These are phyloP conservation scores for Xylaria sp. DNA, from an alignment of 2,329 filamentous ascomycete species.

Conservation along the genomic window DNA sequence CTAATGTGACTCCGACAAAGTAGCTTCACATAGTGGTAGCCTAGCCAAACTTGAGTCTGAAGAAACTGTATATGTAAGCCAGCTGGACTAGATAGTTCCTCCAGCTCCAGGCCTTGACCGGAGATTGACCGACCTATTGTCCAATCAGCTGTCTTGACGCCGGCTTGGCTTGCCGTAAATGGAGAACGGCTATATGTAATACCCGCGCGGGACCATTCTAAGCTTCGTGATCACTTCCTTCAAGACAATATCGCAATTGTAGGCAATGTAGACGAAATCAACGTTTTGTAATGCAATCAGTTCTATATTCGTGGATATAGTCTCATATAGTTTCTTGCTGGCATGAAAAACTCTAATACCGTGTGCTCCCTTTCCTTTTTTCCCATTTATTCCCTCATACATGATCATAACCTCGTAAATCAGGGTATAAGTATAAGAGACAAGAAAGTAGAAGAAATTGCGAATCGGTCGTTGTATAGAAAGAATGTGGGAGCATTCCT, in stretches of 20 bases:
- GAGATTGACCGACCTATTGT: background rate
- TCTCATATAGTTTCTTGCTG: background rate
- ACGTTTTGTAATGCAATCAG: conserved; percentile 1
- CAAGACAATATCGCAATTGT: background rate
- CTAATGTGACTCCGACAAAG: background rate
- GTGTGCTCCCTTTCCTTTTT: background rate
- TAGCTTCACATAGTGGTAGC: background rate
- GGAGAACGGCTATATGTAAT: conserved; percentile 25
- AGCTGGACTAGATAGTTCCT: background rate
- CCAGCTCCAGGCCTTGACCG: background rate
- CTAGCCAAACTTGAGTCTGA: background rate
- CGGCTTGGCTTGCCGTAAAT: conserved; percentile 16
- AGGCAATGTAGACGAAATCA: background rate
- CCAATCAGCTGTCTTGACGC: conserved; percentile 25
- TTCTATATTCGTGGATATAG: background rate
- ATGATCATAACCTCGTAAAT: conserved; percentile 19
- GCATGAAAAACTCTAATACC: conserved; percentile 2
- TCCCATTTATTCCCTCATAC: conserved; percentile 1
- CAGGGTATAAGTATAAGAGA: conserved; percentile 19
- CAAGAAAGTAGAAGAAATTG: background rate
- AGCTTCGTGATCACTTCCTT: background rate
- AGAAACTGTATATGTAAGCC: background rate
- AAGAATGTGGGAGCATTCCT: conserved; percentile 1
- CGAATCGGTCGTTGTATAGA: background rate
- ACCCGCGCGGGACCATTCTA: conserved; percentile 15